Evolutionary conservation across 2,329 filamentous ascomycete species (phyloP), one percentile per base, ranked within the genome.

Genomic region (Arthroderma sp.): DNA sequence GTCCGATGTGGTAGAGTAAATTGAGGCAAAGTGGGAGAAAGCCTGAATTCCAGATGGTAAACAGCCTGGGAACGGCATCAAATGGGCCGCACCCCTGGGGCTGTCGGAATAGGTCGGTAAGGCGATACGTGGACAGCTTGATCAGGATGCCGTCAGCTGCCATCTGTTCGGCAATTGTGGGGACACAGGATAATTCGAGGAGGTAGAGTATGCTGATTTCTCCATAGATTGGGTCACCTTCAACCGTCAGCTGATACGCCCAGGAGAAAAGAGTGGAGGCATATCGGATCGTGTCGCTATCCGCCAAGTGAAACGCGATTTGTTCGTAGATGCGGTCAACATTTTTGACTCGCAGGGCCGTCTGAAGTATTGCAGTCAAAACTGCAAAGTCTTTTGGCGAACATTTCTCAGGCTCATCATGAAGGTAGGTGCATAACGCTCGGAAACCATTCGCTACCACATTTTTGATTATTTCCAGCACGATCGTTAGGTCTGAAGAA

Each of bases 201-300:
- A 98, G 73, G 63, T 96, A 93, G 28, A 88, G 73, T 36, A 94
- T 74, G 55, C 84, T 85, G n/a, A 95, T 75, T 59, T 95, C 88
- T 51, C 88, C 91, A 61, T 95, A 96, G 29, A 96, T 71, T 0
- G 91, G 89, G 58, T 96, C 89, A 29, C 80, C 78, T 46, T 82
- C 75, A 32, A 82, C 74, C 0, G 82, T 76, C 27, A 96, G 73
- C 52, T 81, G 79, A 61, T 96, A 87, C 3, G 89, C 78, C 91
- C 91, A 98, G 0, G 87, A 94, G 64, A 89, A 96, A 4, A 98
- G 73, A 31, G 84, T 86, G 4, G 82, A 80, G 0, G 87, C 88
- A 49, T 87, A 83, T 55, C 89, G 83, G 38, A 85, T 74, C 1
- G 81, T 81, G 50, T 83, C 80, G 45, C 71, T 72, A 48, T 75